phyloP scores from a whole-genome alignment of 257 asterid genomes.

The Cordia subcordata region DNA sequence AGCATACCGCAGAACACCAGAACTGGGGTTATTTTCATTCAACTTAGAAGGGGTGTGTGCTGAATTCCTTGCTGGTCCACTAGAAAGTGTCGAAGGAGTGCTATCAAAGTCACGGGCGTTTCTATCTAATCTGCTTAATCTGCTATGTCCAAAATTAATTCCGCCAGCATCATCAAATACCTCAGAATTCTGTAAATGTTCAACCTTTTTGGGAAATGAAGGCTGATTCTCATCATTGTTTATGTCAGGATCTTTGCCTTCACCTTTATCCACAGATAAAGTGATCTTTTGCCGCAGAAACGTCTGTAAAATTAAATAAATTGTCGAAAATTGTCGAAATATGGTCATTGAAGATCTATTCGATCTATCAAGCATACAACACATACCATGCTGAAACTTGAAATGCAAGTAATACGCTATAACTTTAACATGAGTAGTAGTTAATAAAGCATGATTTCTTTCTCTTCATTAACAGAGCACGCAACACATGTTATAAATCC shows the following conservation, averaged over 20 bases:
- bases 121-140: conserved; percentile 20
- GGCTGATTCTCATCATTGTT: conserved; percentile 30
- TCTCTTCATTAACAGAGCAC: too few relatives aligned
- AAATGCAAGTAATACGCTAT: too few relatives aligned
- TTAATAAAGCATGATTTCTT: too few relatives aligned
- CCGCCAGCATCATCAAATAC: conserved; percentile 21
- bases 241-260: conserved; percentile 30
- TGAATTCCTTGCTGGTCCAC: conserved; percentile 34
- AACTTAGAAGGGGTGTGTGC: conserved; percentile 43
- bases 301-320: conserved; percentile 43
- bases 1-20: conserved; percentile 83
- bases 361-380: too few relatives aligned
- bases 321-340: too few relatives aligned
- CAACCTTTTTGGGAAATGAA: conserved; percentile 13
- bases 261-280: conserved; percentile 51
- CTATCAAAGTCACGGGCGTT: conserved; percentile 21
- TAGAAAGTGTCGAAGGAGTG: conserved; percentile 15
- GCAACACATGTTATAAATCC: too few relatives aligned
- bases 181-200: conserved; percentile 29
- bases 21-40: conserved; percentile 45
- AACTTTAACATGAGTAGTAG: too few relatives aligned
- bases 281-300: conserved; percentile 83
- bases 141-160: conserved; percentile 13
- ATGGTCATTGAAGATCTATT: too few relatives aligned
- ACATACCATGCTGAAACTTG: too few relatives aligned